Percentiles rank a stretch among this genome's conserved stretches.
These are phyloP conservation scores for Calonectria pseudoturangicola DNA, from an alignment of 2,329 filamentous ascomycete genomes.

Conservation along the genomic window DNA sequence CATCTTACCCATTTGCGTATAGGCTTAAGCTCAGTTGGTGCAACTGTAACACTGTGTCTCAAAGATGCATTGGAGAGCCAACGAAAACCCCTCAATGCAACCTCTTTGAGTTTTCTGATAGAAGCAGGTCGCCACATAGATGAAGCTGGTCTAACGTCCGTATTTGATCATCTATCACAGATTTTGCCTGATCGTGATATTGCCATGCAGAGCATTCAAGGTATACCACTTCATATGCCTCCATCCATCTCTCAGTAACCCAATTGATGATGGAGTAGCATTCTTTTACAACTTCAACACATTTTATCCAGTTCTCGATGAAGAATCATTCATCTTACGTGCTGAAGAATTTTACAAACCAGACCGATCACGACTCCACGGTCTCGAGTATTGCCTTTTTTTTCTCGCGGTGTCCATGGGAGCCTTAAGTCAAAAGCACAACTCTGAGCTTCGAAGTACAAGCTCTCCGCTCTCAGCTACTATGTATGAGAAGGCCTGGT, in stretches of 20 bases:
- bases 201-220: not conserved
- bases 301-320: not conserved
- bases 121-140: not conserved
- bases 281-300: not conserved
- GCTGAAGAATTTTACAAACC: not conserved
- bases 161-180: not conserved
- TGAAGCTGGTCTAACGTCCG: not conserved
- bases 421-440: not conserved
- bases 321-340: not conserved
- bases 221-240: too few relatives aligned
- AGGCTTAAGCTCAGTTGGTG: not conserved
- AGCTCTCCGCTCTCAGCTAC: not conserved
- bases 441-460: not conserved
- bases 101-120: not conserved
- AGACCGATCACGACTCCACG: not conserved
- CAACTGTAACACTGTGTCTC: not conserved
- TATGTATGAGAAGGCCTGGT: not conserved
- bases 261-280: not conserved
- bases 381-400: not conserved
- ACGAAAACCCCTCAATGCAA: not conserved
- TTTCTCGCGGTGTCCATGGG: not conserved
- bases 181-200: not conserved
- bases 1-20: not conserved
- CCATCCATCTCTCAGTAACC: too few relatives aligned
- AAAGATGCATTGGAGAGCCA: not conserved